Evolutionary conservation across 768 basidiomycete species (phyloP).

Genomic region (Phaeotremella fagi): DNA sequence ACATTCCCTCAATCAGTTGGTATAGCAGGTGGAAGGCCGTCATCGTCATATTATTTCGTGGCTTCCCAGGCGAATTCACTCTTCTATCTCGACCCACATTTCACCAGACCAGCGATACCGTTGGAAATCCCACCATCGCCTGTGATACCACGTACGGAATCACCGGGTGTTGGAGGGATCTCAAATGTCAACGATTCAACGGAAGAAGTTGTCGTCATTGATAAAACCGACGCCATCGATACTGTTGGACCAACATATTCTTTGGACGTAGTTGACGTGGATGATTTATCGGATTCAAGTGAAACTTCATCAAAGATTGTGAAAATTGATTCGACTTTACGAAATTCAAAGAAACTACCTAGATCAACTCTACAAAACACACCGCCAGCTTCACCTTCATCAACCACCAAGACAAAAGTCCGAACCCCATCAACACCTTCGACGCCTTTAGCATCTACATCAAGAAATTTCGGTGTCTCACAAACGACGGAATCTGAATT

Average conservation of each 20-base stretch:
- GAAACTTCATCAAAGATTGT: constrained; percentile 15
- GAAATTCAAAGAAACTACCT: constrained; percentile 2
- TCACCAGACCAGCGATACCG: constrained; percentile 70
- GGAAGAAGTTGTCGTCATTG: neutral
- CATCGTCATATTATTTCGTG: constrained; percentile 97
- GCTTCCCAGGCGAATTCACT: constrained; percentile 83
- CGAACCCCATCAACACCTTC: constrained; percentile 3
- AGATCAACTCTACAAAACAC: neutral
- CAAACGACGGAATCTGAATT: constrained; percentile 14
- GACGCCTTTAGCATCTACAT: constrained; percentile 7
- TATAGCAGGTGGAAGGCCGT: constrained; percentile 92
- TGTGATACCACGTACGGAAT: neutral
- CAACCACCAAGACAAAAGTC: neutral
- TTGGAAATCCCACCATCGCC: constrained; percentile 49
- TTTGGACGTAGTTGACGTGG: constrained; percentile 35
- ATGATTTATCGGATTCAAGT: constrained; percentile 31
- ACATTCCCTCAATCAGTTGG: constrained; percentile 93
- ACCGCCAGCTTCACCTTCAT: neutral
- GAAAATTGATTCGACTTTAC: no score
- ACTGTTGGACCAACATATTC: constrained; percentile 4
- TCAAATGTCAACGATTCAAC: neutral
- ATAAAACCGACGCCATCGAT: neutral
- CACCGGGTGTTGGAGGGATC: constrained; percentile 7
- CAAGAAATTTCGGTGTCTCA: neutral
- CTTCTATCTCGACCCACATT: constrained; percentile 53